Evolutionary conservation across 768 basidiomycete species (phyloP), one percentile per base, ranked within the genome.

Genomic region (Trametes coccinea): DNA sequence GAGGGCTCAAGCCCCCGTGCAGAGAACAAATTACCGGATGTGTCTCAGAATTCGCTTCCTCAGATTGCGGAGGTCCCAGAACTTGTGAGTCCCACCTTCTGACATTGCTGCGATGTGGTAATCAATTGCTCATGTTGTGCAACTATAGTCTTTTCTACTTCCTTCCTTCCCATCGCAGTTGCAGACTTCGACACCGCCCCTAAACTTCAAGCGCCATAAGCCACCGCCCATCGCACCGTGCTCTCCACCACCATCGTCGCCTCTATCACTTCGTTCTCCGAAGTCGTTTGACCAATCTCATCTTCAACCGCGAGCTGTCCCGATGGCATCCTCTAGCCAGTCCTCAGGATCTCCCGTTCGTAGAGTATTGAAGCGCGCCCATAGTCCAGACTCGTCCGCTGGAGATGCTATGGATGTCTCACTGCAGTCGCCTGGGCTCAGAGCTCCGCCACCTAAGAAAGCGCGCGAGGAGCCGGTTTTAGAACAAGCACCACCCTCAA

Each of bases 81-180:
- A 66, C 71, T 71, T 63, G 78, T 79, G 63, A 67, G 78, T 67
- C 16, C 17, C 17, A 5, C 11, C 17, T 30, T 29, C 4, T 49
- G 16, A 22, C 40, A 22, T 39, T 51, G 27, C 41, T 55, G 41
- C 33, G 22, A 30, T 48, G 17, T 48, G 62, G 61, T 47, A 65
- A 43, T 29, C 39, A 53, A 57, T 63, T 17, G 66, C 53, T 34
- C 49, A 53, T 63, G 27, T 51, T 47, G 31, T 51, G 43, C 30
- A 11, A 30, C 31, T 45, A 66, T 62, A 79, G 82, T 72, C 74
- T n/a, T 83, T 79, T 60, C 70, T 82, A 17, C 83, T 83, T 1
- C 84, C 84, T 3, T 85, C 84, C 6, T 86, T 85, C 65, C 80
- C 82, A 33, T 74, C 79, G 10, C 74, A 83, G 59, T 69, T 86